These are phyloP conservation scores for Pseudocercospora vitis DNA, from an alignment of 2,329 filamentous ascomycete genomes.

Conservation along the genomic window DNA sequence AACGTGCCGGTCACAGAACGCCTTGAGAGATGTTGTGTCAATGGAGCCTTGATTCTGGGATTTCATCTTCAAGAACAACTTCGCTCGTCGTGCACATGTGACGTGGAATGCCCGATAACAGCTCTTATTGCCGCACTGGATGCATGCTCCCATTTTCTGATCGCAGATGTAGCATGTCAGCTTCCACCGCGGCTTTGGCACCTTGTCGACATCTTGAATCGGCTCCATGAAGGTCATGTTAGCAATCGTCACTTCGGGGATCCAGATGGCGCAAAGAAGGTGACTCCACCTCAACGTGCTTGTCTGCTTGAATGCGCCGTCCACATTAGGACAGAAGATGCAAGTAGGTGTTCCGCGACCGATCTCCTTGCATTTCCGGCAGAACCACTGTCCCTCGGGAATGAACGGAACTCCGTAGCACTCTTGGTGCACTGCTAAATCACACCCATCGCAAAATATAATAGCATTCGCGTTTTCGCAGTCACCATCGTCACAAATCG, in stretches of 20 bases:
- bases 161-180: conserved; percentile 90
- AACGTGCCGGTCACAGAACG: conserved; percentile 94
- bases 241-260: conserved; percentile 91
- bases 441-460: conserved; percentile 97
- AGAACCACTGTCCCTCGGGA: conserved; percentile 97
- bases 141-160: conserved; percentile 96
- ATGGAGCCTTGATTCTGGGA: conserved; percentile 78
- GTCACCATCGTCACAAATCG: conserved; percentile 97
- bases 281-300: conserved; percentile 96
- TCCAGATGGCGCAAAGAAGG: conserved; percentile 96
- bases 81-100: conserved; percentile 85
- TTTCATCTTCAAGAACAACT: conserved; percentile 94
- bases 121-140: conserved; percentile 95
- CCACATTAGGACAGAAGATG: conserved; percentile 97
- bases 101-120: conserved; percentile 98
- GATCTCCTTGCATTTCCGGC: conserved; percentile 92
- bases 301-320: conserved; percentile 97
- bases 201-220: conserved; percentile 96
- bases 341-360: conserved; percentile 90
- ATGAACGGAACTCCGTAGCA: conserved; percentile 99
- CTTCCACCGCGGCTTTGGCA: conserved; percentile 88
- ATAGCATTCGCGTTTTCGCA: conserved; percentile 99
- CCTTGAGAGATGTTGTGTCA: conserved; percentile 81
- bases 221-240: conserved; percentile 98
- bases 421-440: conserved; percentile 95